Evolutionary conservation across 208 protist species (phyloP).

Genomic region (Dictyostelium gargantuum): DNA sequence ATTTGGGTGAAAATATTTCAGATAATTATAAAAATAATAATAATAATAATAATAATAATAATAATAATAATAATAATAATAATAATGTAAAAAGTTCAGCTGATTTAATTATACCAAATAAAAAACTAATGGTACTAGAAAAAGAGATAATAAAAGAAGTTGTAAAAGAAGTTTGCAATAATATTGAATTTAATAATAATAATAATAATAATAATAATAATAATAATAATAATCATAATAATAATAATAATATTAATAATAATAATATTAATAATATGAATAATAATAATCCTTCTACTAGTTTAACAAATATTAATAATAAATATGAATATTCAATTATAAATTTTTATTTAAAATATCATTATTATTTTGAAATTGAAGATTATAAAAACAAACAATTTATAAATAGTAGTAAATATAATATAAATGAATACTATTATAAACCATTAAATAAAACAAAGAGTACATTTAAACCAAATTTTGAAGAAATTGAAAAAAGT

Average conservation of each 20-base stretch:
- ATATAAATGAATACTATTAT: not conserved
- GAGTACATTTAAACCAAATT: not conserved
- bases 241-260: not conserved
- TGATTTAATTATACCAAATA: not conserved
- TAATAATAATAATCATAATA: not conserved
- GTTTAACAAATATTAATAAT: not conserved
- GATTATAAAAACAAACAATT: not conserved
- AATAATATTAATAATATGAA: not conserved
- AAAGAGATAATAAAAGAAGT: not conserved
- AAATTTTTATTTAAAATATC: not conserved
- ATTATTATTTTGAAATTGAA: not conserved
- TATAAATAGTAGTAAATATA: not conserved
- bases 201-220: not conserved
- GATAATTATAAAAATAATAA: no score
- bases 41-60: no score
- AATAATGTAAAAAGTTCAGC: no score
- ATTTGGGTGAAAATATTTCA: no score
- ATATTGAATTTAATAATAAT: not conserved
- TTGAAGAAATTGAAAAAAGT: not conserved
- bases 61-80: no score
- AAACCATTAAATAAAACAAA: not conserved
- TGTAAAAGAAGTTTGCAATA: not conserved
- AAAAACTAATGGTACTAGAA: not conserved
- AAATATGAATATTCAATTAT: not conserved
- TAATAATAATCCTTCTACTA: not conserved